A percentile compares a stretch with the other conserved stretches of the same genome.
Evolutionary conservation across 164 flowering plant genomes (phyloP).

Genomic region (Cinnamomum micranthum): DNA sequence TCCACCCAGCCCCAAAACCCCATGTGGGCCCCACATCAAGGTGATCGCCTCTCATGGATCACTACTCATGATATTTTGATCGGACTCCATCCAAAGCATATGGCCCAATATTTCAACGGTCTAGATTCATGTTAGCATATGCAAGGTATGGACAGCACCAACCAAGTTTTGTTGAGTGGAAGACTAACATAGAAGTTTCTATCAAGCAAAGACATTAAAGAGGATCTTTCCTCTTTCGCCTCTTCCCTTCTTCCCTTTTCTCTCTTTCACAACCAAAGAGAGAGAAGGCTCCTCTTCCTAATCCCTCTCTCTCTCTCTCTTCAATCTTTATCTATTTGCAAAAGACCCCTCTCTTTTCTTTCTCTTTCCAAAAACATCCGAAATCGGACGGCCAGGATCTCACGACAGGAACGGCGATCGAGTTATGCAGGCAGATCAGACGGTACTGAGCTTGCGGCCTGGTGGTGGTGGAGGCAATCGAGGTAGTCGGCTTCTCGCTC

Average conservation of each 20-base stretch:
- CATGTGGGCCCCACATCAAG: too few species aligned
- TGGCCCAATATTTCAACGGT: too few species aligned
- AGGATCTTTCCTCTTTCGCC: background rate
- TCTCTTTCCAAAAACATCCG: too few species aligned
- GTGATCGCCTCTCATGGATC: too few species aligned
- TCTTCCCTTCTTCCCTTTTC: slow-evolving; percentile 9
- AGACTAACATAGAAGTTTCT: too few species aligned
- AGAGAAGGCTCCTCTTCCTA: background rate
- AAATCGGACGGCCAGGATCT: slow-evolving; percentile 14
- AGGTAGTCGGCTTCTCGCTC: slow-evolving; percentile 49
- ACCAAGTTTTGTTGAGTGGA: too few species aligned
- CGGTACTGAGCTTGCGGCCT: slow-evolving; percentile 88
- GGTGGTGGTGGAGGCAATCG: slow-evolving; percentile 84
- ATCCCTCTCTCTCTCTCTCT: background rate
- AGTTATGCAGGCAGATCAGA: slow-evolving; percentile 95
- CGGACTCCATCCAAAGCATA: too few species aligned
- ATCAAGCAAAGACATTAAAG: slow-evolving; percentile 3
- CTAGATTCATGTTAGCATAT: too few species aligned
- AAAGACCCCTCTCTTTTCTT: background rate
- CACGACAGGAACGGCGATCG: slow-evolving; percentile 8
- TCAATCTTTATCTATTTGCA: background rate
- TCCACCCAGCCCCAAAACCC: too few species aligned
- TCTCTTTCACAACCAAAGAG: slow-evolving; percentile 1
- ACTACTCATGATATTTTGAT: too few species aligned
- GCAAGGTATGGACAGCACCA: too few species aligned